Evolutionary conservation across 208 protist species (phyloP), one percentile per base, ranked within the genome.

Genomic region (Crithidia brevicula): DNA sequence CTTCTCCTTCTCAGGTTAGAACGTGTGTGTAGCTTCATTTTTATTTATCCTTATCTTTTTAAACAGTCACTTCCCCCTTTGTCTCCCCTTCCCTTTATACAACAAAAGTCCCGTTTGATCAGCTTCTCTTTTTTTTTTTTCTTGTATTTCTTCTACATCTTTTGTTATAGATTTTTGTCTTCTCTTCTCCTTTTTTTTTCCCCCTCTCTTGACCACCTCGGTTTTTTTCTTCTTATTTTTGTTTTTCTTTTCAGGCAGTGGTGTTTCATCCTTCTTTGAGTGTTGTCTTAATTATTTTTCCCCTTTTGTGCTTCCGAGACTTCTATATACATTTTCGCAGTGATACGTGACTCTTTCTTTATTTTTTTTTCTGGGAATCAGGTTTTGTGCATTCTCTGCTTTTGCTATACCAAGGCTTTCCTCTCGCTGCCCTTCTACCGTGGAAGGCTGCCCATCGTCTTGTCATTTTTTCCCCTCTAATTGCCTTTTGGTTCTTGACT

Each of bases 141-240:
- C 33, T 25, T 25, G 13, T 30, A 16, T 72, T 50, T 20, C 18
- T 34, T 72, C 47, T 54, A 54, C 50, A 20, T n/a, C 22, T 33
- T 18, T 15, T 46, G 25, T 63, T 22, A n/a, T n/a, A n/a, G n/a
- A n/a, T n/a, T n/a, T 56, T 25, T 25, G 13, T 30, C 50, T 72
- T 50, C 33, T 9, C 43, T 72, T 53, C 61, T 61, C 50, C 28
- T n/a, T 38, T 33, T 18, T 15, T 46, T 27, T 63, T 22, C 40
- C 16, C n/a, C 42, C 7, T n/a, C 34, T 67, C 36, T 7, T 67
- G 15, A 1, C 9, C 42, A 20, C 47, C 43, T 54, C 25, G 7
- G 13, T 38, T 57, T 10, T 18, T 57, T 47, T 47, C 30, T 53
- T 47, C 46, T 33, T 20, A 43, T 16, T 57, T 69, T 50, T 4